These are phyloP conservation scores for Mucuna pruriens DNA, from an alignment of 306 rosid genomes.

Conservation along the genomic window DNA sequence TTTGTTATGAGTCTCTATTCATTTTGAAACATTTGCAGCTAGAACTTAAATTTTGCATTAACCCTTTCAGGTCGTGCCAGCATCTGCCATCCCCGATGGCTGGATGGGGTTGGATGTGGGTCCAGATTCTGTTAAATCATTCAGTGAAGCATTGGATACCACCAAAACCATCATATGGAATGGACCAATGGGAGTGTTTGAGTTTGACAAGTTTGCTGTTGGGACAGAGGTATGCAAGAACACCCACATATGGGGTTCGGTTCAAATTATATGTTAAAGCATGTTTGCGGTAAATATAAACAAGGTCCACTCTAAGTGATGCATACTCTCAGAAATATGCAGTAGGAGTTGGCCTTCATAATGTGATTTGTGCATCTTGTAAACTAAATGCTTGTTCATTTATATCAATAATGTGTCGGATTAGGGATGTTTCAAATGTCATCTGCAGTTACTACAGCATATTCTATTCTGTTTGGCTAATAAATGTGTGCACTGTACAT, in stretches of 20 bases:
- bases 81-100: conserved; percentile 97
- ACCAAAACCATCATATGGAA: conserved; percentile 98
- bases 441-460: neutral
- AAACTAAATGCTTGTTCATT: conserved; percentile 20
- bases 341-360: neutral
- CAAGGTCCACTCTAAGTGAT: conserved; percentile 17
- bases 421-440: conserved; percentile 11
- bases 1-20: neutral
- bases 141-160: conserved; percentile 81
- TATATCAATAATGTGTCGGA: neutral
- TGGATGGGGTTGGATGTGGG: conserved; percentile 99
- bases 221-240: conserved; percentile 86
- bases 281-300: conserved; percentile 12
- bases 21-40: neutral
- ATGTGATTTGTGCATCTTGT: conserved; percentile 12
- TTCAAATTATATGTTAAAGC: neutral
- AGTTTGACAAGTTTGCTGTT: conserved; percentile 91
- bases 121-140: conserved; percentile 89
- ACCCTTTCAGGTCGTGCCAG: conserved; percentile 76
- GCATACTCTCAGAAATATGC: neutral
- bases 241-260: neutral
- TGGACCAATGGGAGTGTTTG: conserved; percentile 99
- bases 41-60: conserved; percentile 33
- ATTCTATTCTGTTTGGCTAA: neutral
- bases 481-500: neutral